Evolutionary conservation across 805 yeast genomes (phyloP).

Genomic region (Metschnikowia drakensbergensis): DNA sequence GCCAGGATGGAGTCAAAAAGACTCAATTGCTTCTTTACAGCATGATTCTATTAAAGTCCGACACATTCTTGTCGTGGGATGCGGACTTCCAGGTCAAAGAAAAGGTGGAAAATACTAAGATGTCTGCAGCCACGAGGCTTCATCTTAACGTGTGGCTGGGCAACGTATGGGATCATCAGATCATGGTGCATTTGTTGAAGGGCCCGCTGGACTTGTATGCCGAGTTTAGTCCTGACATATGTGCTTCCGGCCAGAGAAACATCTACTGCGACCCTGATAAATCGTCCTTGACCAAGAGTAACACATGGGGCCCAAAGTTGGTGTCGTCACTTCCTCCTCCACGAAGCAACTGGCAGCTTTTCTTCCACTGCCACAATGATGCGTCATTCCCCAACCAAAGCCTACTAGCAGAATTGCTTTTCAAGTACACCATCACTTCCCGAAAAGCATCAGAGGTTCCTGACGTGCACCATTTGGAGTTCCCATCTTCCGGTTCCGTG

Average conservation of each 20-base stretch:
- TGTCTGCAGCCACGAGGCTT: constrained; percentile 75
- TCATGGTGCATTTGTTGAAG: constrained; percentile 21
- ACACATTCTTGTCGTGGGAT: constrained; percentile 47
- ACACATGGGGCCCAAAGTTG: constrained; percentile 4
- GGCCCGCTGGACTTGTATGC: constrained; percentile 4
- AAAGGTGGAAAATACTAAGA: constrained; percentile 73
- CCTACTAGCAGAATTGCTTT: constrained; percentile 34
- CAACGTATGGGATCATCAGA: constrained; percentile 68
- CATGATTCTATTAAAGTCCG: constrained; percentile 8
- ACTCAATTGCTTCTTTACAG: constrained; percentile 18
- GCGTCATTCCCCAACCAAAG: constrained; percentile 48
- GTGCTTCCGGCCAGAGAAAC: background rate
- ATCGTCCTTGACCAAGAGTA: constrained; percentile 9
- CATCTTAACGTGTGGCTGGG: constrained; percentile 69
- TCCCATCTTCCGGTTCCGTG: constrained; percentile 83
- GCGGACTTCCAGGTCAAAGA: constrained; percentile 67
- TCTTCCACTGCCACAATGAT: constrained; percentile 57
- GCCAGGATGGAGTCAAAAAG: constrained; percentile 15
- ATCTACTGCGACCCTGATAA: constrained; percentile 16
- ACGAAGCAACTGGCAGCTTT: constrained; percentile 50
- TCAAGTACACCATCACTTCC: constrained; percentile 29
- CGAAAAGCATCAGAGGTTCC: constrained; percentile 20
- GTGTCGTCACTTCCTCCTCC: constrained; percentile 39
- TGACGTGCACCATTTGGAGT: constrained; percentile 40
- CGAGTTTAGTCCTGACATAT: constrained; percentile 9